Conservation (phyloP, 108 stramenopile species). For the Nitzschia putrida region DNA sequence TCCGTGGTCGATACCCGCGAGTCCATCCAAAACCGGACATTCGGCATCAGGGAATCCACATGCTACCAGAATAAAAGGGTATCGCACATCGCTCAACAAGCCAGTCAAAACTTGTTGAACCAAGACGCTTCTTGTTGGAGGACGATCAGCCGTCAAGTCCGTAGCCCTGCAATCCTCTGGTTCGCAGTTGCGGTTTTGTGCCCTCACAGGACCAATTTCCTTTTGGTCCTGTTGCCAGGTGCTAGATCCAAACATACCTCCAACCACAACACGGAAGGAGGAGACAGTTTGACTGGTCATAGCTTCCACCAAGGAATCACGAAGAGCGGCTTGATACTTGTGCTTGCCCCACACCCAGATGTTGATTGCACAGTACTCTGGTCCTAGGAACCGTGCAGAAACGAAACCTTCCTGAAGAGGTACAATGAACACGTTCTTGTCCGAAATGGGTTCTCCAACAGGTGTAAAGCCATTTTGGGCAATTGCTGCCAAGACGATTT, state of each 20-base stretch:
- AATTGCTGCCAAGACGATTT: neutral
- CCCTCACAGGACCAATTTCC: slow-evolving; percentile 57
- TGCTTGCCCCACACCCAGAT: slow-evolving; percentile 49
- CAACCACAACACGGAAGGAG: slow-evolving; percentile 68
- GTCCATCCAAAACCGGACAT: slow-evolving; percentile 15
- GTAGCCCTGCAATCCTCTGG: neutral
- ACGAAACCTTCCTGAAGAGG: slow-evolving; percentile 69
- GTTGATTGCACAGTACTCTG: slow-evolving; percentile 64
- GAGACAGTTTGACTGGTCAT: slow-evolving; percentile 38
- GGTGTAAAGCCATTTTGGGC: slow-evolving; percentile 37
- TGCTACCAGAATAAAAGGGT: neutral
- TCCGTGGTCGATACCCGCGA: slow-evolving; percentile 14
- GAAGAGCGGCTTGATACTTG: slow-evolving; percentile 38
- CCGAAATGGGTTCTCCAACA: slow-evolving; percentile 22
- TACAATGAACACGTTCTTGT: slow-evolving; percentile 24
- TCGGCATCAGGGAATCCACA: neutral
- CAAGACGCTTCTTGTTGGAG: neutral
- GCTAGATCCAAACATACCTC: slow-evolving; percentile 77
- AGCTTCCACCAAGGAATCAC: slow-evolving; percentile 29
- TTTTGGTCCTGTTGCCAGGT: slow-evolving; percentile 74
- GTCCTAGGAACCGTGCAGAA: slow-evolving; percentile 50
- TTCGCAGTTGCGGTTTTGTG: slow-evolving; percentile 34
- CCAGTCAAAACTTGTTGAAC: neutral
- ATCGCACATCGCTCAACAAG: neutral
- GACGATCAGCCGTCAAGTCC: neutral